Conservation (phyloP, 768 basidiomycete genomes). For the Boletus subcaerulescens region DNA sequence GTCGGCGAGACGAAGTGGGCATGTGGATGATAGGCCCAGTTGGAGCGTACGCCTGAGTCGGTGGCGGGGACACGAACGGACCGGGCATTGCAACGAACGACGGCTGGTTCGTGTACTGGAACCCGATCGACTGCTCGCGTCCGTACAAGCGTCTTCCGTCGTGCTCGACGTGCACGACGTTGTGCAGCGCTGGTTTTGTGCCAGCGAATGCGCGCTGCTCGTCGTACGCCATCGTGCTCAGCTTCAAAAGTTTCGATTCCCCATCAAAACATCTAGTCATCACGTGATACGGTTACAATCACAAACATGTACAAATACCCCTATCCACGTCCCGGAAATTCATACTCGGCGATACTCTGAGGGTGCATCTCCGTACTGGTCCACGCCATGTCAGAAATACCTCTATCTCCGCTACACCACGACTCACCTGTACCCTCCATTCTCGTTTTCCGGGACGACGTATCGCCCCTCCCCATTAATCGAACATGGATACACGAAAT, state of each 20-base stretch:
- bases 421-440: constrained; percentile 63
- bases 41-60: constrained; percentile 3
- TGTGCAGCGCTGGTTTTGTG: constrained; percentile 6
- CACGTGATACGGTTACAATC: constrained; percentile 10
- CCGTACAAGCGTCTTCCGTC: not conserved
- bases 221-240: constrained; percentile 23
- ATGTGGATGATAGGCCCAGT: constrained; percentile 9
- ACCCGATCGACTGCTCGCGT: constrained; percentile 14
- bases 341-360: constrained; percentile 63
- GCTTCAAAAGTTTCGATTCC: constrained; percentile 2
- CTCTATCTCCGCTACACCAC: constrained; percentile 1
- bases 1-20: constrained; percentile 25
- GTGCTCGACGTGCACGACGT: constrained; percentile 14
- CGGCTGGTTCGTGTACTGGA: constrained; percentile 16
- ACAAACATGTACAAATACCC: constrained; percentile 22
- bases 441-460: constrained; percentile 70
- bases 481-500: constrained; percentile 71
- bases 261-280: not conserved
- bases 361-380: constrained; percentile 78
- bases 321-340: constrained; percentile 53
- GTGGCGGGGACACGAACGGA: constrained; percentile 7
- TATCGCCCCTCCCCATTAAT: constrained; percentile 84
- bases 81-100: constrained; percentile 1
- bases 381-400: not conserved
- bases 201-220: constrained; percentile 13